phyloP scores from a whole-genome alignment of 1,284 basidiomycete species.

The Apiotrichum montevideense region DNA sequence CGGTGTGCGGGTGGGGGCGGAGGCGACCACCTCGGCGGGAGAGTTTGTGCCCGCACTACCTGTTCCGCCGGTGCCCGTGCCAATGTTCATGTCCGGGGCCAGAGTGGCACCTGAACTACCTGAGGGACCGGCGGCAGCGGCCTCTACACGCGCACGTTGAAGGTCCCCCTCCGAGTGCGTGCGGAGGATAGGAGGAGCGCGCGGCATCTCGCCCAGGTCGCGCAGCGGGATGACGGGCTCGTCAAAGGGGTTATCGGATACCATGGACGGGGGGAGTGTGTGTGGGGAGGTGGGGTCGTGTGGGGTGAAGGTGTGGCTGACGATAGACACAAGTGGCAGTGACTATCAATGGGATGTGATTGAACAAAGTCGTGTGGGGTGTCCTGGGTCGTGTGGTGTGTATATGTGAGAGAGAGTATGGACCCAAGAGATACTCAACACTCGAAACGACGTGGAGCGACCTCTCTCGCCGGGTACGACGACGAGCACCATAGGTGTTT shows the following conservation, averaged over 20 bases:
- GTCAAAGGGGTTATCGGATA: conserved; percentile 36
- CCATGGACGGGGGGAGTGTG: conserved; percentile 1
- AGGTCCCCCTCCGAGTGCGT: background rate
- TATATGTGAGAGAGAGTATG: too few relatives aligned
- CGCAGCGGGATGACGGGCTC: conserved; percentile 8
- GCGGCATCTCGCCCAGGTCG: conserved; percentile 4
- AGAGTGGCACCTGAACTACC: too few relatives aligned
- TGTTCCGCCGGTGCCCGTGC: too few relatives aligned
- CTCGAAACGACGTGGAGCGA: too few relatives aligned
- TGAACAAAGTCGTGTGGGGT: too few relatives aligned
- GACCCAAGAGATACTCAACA: too few relatives aligned
- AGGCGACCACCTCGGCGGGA: background rate
- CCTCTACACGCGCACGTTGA: conserved; percentile 1
- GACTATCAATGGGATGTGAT: too few relatives aligned
- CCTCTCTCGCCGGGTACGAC: too few relatives aligned
- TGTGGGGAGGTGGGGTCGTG: too few relatives aligned
- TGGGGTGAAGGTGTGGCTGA: background rate
- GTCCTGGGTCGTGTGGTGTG: too few relatives aligned
- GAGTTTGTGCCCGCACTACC: background rate
- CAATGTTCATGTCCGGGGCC: background rate
- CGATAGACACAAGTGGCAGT: background rate
- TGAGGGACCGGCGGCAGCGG: too few relatives aligned
- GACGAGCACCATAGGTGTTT: too few relatives aligned
- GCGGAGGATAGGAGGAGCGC: conserved; percentile 7
- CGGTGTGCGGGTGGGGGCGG: conserved; percentile 19